These are phyloP conservation scores for Lineolata rhizophorae DNA, from an alignment of 495 filamentous ascomycete species.

Conservation along the genomic window DNA sequence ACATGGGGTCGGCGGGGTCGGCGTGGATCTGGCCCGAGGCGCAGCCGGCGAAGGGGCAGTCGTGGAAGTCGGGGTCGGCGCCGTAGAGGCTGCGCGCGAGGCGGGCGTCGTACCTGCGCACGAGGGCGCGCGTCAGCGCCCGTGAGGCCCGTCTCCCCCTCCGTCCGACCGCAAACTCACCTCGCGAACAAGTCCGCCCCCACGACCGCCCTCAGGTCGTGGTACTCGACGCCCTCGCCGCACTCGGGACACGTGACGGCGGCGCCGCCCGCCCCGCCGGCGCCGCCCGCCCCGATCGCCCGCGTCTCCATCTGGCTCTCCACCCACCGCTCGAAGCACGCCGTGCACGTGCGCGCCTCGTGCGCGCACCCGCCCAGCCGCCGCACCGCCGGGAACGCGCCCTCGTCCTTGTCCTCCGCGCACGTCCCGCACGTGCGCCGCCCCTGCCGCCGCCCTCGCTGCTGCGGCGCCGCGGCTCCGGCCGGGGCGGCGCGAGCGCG, in stretches of 20 bases:
- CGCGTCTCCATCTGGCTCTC: no score
- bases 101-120: constrained; percentile 9
- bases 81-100: constrained; percentile 6
- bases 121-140: neutral
- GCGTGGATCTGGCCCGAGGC: constrained; percentile 10
- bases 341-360: constrained; percentile 5
- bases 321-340: constrained; percentile 9
- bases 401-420: no score
- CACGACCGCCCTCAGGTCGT: constrained; percentile 7
- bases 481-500: no score
- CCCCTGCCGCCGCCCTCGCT: no score
- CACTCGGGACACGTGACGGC: constrained; percentile 12
- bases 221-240: constrained; percentile 3
- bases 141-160: neutral
- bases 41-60: constrained; percentile 8
- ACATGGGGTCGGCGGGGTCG: constrained; percentile 4
- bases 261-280: constrained; percentile 6
- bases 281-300: no score
- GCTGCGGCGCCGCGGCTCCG: no score
- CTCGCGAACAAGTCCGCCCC: constrained; percentile 3
- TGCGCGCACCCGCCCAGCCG: constrained; percentile 8
- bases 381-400: neutral
- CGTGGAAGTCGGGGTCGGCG: constrained; percentile 8
- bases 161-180: constrained; percentile 1
- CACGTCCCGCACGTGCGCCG: no score